Evolutionary conservation across 768 basidiomycete genomes (phyloP), one percentile per base, ranked within the genome.

Genomic region (Russula lepida): DNA sequence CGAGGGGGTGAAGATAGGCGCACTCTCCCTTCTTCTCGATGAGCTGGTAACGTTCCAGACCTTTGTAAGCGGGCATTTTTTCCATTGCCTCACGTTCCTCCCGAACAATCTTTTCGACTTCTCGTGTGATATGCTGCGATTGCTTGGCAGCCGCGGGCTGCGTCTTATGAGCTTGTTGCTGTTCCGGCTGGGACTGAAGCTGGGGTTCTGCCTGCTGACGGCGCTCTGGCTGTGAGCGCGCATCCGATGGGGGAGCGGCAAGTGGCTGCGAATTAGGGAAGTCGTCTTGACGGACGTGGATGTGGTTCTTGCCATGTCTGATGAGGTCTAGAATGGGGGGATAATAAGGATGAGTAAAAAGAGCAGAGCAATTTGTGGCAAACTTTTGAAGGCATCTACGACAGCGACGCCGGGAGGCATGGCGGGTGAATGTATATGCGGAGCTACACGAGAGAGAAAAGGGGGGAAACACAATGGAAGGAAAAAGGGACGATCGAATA

Each of bases 21-120:
- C 64, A 94, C 92, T 94, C 92, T 78, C 92, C 92, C 92, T 93
- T 94, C 79, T 92, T 92, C 56, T 87, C 84, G 7, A 88, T 52
- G 19, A 94, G 79, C 63, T 79, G 81, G 71, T 82, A 94, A 65
- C 82, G 81, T 71, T 94, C 92, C 28, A 94, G 82, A 17, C 92
- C 95, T 68, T 83, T 84, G 75, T 95, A 89, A 1, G 72, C 69
- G n/a, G 94, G 94, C 87, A 95, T 84, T 74, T 83, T 88, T 43
- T 78, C 75, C 72, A 84, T 86, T 46, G 82, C 78, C 68, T 86
- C 80, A 37, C 84, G 81, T 69, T 90, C 89, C 69, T 93, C 86
- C 64, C 85, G 77, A 39, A 89, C 84, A 63, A 91, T 84, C 60
- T 80, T 75, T 69, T 90, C 84, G 21, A 85, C 85, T 58, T 74